A percentile compares a stretch with the other conserved stretches of the same genome.
Conservation (phyloP, 1,139 yeast genomes). For the Entelexis sorbosivorans region DNA sequence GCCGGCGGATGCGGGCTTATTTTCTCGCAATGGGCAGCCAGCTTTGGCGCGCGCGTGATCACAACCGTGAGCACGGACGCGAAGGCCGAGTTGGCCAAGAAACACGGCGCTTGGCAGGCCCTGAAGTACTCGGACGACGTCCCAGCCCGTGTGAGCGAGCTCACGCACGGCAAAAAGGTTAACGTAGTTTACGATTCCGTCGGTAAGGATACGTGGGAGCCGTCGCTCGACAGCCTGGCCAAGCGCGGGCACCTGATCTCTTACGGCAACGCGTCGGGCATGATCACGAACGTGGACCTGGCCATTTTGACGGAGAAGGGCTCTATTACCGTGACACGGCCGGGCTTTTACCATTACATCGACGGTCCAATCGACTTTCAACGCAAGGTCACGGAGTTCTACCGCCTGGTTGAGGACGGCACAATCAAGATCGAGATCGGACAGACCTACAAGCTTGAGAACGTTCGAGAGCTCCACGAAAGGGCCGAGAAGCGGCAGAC, state of each 20-base stretch:
- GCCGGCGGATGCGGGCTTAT: slow-evolving; percentile 80
- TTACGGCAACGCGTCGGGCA: slow-evolving; percentile 83
- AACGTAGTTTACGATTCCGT: slow-evolving; percentile 66
- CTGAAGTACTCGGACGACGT: slow-evolving; percentile 55
- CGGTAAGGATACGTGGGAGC: slow-evolving; percentile 67
- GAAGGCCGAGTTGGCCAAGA: slow-evolving; percentile 40
- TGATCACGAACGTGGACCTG: slow-evolving; percentile 55
- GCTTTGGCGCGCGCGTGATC: slow-evolving; percentile 65
- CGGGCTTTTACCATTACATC: slow-evolving; percentile 47
- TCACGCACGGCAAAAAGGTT: slow-evolving; percentile 65
- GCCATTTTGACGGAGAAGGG: slow-evolving; percentile 48
- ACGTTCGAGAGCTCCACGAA: slow-evolving; percentile 52
- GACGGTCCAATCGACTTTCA: slow-evolving; percentile 42
- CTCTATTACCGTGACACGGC: slow-evolving; percentile 50
- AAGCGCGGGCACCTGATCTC: slow-evolving; percentile 66
- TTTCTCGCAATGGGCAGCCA: slow-evolving; percentile 44
- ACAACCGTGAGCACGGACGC: slow-evolving; percentile 72
- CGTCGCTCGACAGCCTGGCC: slow-evolving; percentile 51
- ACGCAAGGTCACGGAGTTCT: slow-evolving; percentile 36
- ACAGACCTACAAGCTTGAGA: slow-evolving; percentile 48
- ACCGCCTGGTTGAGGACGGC: slow-evolving; percentile 35
- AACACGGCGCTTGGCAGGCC: slow-evolving; percentile 63
- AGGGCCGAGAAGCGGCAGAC: slow-evolving; percentile 64
- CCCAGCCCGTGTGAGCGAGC: slow-evolving; percentile 46
- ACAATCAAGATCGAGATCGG: slow-evolving; percentile 42